phyloP scores from a whole-genome alignment of 2,329 filamentous ascomycete genomes.

The Lachnellula suecica region DNA sequence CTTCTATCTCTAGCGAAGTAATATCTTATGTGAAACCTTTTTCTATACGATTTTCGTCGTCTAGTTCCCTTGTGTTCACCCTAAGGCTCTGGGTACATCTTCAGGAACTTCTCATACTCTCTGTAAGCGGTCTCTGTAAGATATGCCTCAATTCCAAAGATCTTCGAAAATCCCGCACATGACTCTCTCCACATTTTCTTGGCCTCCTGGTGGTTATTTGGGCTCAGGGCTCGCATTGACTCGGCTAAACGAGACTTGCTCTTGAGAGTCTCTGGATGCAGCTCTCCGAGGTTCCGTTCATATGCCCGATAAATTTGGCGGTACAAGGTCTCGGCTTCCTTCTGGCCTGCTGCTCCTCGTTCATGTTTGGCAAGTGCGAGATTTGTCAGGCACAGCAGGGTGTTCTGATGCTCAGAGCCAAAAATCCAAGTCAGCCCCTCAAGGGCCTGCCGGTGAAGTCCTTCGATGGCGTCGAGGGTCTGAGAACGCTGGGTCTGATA shows the following conservation, averaged over 20 bases:
- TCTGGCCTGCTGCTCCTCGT: constrained; percentile 14
- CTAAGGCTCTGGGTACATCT: constrained; percentile 17
- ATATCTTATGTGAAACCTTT: background rate
- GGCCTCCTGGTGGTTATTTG: constrained; percentile 16
- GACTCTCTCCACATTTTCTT: constrained; percentile 26
- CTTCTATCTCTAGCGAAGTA: background rate
- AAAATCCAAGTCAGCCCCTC: constrained; percentile 23
- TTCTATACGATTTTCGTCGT: background rate
- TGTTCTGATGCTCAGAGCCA: constrained; percentile 25
- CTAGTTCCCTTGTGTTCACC: background rate
- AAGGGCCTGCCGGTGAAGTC: constrained; percentile 20
- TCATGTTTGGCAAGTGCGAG: constrained; percentile 24
- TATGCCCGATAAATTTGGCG: constrained; percentile 20
- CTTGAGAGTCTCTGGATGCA: constrained; percentile 27
- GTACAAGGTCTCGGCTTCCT: constrained; percentile 21
- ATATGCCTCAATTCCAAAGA: constrained; percentile 23
- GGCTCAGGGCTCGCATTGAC: constrained; percentile 16
- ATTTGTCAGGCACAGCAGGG: constrained; percentile 22
- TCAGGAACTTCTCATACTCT: constrained; percentile 26
- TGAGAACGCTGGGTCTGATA: constrained; percentile 13
- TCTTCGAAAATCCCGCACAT: constrained; percentile 22
- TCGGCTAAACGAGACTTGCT: constrained; percentile 21
- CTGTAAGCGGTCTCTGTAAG: constrained; percentile 22
- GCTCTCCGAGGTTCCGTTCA: constrained; percentile 19
- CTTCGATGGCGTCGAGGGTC: constrained; percentile 20